Base-by-base conservation (phyloP, 169 alveolate genomes). In the Plasmodium gonderi region DNA sequence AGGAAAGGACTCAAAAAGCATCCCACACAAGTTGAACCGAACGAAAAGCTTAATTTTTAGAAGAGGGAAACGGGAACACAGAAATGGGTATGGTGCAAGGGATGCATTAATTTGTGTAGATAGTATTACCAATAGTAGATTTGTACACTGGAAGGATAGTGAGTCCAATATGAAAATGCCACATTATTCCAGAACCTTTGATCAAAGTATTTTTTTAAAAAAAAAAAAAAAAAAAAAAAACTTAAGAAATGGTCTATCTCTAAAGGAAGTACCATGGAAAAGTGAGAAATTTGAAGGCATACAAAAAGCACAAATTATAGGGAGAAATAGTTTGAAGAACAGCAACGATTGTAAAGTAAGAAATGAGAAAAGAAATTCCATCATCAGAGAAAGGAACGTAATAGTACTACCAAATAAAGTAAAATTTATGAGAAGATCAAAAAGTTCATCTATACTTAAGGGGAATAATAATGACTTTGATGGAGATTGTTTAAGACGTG, bases 41-140 rank as follows among this genome's bases (percentile, higher is more conserved):
- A 60, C 91, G 40, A 80, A 80, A 38, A 80, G 91, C 38, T 60
- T 80, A 33, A 17, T 40, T 80, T 54, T 36, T 40, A 26, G 12
- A 54, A 36, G 45, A 14, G 69, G 26, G 17, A 60, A 17, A 2
- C 14, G 1, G 9, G 23, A 60, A 60, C 5, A 29, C 42, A 36
- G 68, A 49, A 77, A 36, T 47, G 44, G 69, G n/a, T 7, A 20
- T 11, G 31, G 76, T 78, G 87, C 1, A 31, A 29, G 40, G 36
- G 54, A 36, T 11, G 14, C 2, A 60, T n/a, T 78, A n/a, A 78
- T 8, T 29, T 7, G 11, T 31, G 64, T n/a, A 23, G 72, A 1
- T 45, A n/a, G 36, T 17, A 38, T 26, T 11, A n/a, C 11, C 49
- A 38, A 17, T 74, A 26, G 31, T n/a, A n/a, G n/a, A n/a, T n/a